Conservation (phyloP, 2,329 filamentous ascomycete species). For the Gnomoniopsis smithogilvyi region DNA sequence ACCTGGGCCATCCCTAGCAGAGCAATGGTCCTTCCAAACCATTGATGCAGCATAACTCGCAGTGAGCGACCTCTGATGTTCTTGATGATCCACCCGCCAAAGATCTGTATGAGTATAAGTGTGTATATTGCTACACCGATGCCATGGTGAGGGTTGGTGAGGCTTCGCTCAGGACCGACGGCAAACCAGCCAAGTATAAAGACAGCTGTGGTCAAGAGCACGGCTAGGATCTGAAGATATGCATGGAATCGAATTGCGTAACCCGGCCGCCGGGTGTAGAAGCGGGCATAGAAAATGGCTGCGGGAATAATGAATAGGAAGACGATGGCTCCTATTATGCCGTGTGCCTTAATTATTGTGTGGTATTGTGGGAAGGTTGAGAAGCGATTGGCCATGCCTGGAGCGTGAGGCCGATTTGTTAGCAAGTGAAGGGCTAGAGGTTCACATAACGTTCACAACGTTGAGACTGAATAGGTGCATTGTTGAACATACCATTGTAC, state of each 20-base stretch:
- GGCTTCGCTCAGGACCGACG: slow-evolving; percentile 66
- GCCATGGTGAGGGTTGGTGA: slow-evolving; percentile 81
- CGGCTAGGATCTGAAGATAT: slow-evolving; percentile 68
- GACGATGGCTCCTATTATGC: slow-evolving; percentile 66
- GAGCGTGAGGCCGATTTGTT: slow-evolving; percentile 1
- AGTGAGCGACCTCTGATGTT: slow-evolving; percentile 48
- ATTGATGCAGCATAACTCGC: slow-evolving; percentile 73
- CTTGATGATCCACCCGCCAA: slow-evolving; percentile 64
- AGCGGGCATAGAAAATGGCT: slow-evolving; percentile 72
- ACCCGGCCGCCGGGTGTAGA: slow-evolving; percentile 61
- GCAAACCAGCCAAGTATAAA: slow-evolving; percentile 76
- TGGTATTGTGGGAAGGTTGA: slow-evolving; percentile 67
- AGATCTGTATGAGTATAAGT: slow-evolving; percentile 65
- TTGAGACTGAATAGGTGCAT: neutral
- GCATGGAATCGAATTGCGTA: slow-evolving; percentile 67
- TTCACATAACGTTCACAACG: too few relatives aligned
- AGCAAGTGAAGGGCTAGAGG: slow-evolving; percentile 1
- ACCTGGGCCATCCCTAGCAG: slow-evolving; percentile 84
- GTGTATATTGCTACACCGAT: slow-evolving; percentile 79
- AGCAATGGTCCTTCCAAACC: slow-evolving; percentile 75
- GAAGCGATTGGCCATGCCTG: slow-evolving; percentile 82
- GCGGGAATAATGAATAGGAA: slow-evolving; percentile 72
- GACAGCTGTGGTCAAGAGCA: slow-evolving; percentile 65
- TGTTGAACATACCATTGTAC: slow-evolving; percentile 67
- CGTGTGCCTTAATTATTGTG: slow-evolving; percentile 67